Evolutionary conservation across 1,139 yeast genomes (phyloP).

Genomic region (Pichia sp.): DNA sequence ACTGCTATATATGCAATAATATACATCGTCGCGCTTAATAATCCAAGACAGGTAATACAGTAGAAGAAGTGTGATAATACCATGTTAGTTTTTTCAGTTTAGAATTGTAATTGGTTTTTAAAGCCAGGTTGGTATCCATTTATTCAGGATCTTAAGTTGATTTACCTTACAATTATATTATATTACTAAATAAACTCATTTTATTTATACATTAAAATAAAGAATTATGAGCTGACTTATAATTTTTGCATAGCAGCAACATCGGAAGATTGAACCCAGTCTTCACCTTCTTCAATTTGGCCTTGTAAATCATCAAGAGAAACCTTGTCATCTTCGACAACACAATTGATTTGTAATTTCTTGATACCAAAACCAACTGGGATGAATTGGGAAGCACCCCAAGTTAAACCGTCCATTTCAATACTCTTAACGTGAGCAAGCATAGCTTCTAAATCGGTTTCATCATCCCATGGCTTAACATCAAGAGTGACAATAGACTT

Average conservation of each 20-base stretch:
- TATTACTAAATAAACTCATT: not conserved
- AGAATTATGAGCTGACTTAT: slow-evolving; percentile 39
- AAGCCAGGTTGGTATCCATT: too few relatives aligned
- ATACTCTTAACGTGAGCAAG: slow-evolving; percentile 78
- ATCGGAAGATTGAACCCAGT: slow-evolving; percentile 98
- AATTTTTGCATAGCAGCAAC: slow-evolving; percentile 97
- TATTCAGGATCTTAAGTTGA: too few relatives aligned
- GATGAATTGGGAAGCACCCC: slow-evolving; percentile 98
- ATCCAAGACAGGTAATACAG: too few relatives aligned
- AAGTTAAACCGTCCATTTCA: slow-evolving; percentile 84
- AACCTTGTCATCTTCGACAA: slow-evolving; percentile 94
- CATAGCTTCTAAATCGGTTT: slow-evolving; percentile 88
- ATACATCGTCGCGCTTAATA: too few relatives aligned
- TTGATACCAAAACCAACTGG: slow-evolving; percentile 99
- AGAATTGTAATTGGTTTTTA: too few relatives aligned
- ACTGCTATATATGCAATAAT: too few relatives aligned
- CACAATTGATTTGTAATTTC: slow-evolving; percentile 98
- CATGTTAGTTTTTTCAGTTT: too few relatives aligned
- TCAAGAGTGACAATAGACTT: slow-evolving; percentile 94
- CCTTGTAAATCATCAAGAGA: slow-evolving; percentile 86
- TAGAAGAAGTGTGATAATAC: too few relatives aligned
- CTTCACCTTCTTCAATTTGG: slow-evolving; percentile 89
- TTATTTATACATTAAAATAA: not conserved
- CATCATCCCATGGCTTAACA: slow-evolving; percentile 99
- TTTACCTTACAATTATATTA: not conserved